These are phyloP conservation scores for Saksenaea oblongispora DNA, from an alignment of 371 early-diverging fungal genomes.

Conservation along the genomic window DNA sequence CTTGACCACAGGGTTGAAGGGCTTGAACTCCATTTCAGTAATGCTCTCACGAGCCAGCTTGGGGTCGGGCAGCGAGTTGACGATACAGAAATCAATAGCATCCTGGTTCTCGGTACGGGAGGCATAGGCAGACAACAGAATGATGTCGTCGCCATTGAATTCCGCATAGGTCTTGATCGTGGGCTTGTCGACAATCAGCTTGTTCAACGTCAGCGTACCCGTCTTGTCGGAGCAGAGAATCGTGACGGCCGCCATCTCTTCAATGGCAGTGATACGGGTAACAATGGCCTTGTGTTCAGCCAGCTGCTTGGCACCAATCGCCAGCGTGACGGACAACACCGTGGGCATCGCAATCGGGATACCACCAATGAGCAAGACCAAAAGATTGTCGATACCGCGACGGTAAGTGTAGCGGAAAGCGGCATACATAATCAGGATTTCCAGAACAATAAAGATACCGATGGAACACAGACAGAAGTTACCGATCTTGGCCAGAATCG, in stretches of 20 bases:
- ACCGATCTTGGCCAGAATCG: conserved; percentile 87
- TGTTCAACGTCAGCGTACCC: conserved; percentile 93
- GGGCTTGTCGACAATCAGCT: conserved; percentile 73
- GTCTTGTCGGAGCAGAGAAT: conserved; percentile 97
- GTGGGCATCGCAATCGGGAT: conserved; percentile 83
- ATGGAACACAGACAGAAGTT: conserved; percentile 80
- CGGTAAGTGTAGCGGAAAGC: conserved; percentile 71
- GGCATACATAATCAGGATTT: conserved; percentile 81
- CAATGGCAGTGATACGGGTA: conserved; percentile 83
- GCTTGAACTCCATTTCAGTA: conserved; percentile 72
- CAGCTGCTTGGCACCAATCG: conserved; percentile 91
- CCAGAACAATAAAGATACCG: conserved; percentile 69
- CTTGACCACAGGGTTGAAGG: conserved; percentile 89
- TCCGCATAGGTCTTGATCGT: conserved; percentile 64
- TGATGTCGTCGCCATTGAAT: conserved; percentile 55
- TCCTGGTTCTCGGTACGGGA: conserved; percentile 72
- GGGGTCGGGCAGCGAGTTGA: conserved; percentile 61
- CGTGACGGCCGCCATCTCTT: conserved; percentile 92
- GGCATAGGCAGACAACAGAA: conserved; percentile 68
- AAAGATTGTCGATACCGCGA: conserved; percentile 69
- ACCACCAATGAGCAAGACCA: conserved; percentile 78
- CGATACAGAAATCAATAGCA: conserved; percentile 75
- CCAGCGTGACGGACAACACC: conserved; percentile 89
- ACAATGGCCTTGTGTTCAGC: conserved; percentile 95
- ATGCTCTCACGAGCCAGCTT: conserved; percentile 64